Evolutionary conservation across 805 yeast species (phyloP).

Genomic region (Pichia exigua): DNA sequence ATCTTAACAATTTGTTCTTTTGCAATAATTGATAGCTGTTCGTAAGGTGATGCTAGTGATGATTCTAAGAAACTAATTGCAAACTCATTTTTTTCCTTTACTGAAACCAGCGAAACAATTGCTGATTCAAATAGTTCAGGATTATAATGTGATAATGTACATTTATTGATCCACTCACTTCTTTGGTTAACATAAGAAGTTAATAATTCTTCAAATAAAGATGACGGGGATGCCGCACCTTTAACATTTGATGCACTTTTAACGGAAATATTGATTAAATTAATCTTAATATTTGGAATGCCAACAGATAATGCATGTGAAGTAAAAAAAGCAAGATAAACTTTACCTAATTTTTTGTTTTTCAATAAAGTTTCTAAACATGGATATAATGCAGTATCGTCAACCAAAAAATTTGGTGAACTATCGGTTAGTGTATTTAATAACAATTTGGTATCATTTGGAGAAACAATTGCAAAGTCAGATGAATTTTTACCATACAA

Average conservation of each 20-base stretch:
- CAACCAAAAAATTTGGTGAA: constrained; percentile 40
- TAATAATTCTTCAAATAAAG: constrained; percentile 39
- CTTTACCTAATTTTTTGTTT: constrained; percentile 49
- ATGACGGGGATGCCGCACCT: constrained; percentile 38
- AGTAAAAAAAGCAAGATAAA: constrained; percentile 56
- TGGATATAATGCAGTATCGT: constrained; percentile 37
- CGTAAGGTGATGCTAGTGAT: constrained; percentile 40
- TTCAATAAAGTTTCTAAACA: constrained; percentile 29
- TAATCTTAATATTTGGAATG: constrained; percentile 49
- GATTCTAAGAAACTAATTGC: constrained; percentile 56
- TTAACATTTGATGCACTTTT: constrained; percentile 32
- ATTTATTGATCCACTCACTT: constrained; percentile 33
- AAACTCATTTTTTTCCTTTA: constrained; percentile 47
- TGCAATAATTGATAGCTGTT: constrained; percentile 39
- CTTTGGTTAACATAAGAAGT: constrained; percentile 41
- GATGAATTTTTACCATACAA: constrained; percentile 48
- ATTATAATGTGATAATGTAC: constrained; percentile 42
- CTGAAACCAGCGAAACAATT: constrained; percentile 51
- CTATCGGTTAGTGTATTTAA: constrained; percentile 32
- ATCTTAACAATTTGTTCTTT: constrained; percentile 44
- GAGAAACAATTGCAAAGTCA: constrained; percentile 49
- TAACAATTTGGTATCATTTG: constrained; percentile 53
- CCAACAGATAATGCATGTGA: constrained; percentile 53
- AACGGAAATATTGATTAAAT: constrained; percentile 39
- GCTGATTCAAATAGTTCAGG: constrained; percentile 48